Evolutionary conservation across 495 filamentous ascomycete species (phyloP).

Genomic region (Parathielavia hyrcaniae): DNA sequence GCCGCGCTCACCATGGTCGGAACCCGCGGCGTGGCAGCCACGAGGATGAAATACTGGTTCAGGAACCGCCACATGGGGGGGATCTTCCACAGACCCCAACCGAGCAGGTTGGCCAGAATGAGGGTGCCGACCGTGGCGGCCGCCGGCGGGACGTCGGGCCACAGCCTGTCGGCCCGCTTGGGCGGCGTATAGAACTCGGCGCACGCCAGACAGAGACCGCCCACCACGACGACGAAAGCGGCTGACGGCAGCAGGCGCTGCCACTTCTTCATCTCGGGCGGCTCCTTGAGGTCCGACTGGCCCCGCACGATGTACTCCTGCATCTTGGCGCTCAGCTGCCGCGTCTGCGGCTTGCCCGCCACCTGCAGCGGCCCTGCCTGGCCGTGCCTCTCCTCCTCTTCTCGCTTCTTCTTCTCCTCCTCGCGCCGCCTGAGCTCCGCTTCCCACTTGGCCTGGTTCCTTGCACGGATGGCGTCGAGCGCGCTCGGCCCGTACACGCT

Average conservation of each 20-base stretch:
- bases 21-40: conserved; percentile 62
- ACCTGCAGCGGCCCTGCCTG: conserved; percentile 45
- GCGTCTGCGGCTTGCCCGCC: conserved; percentile 26
- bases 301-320: conserved; percentile 34
- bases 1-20: conserved; percentile 59
- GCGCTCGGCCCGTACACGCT: conserved; percentile 43
- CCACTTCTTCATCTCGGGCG: conserved; percentile 44
- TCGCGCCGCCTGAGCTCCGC: conserved; percentile 44
- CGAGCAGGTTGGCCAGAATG: conserved; percentile 55
- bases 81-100: conserved; percentile 60
- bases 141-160: conserved; percentile 68
- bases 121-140: conserved; percentile 68
- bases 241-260: conserved; percentile 62
- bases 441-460: conserved; percentile 38
- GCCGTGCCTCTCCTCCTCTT: conserved; percentile 47
- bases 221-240: conserved; percentile 48
- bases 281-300: conserved; percentile 40
- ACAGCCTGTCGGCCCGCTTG: conserved; percentile 51
- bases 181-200: conserved; percentile 60
- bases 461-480: conserved; percentile 46
- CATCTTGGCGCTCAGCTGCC: conserved; percentile 33
- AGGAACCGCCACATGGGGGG: conserved; percentile 66
- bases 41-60: conserved; percentile 70
- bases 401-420: conserved; percentile 46
- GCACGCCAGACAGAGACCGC: conserved; percentile 49